Base-by-base conservation (phyloP, 2,329 filamentous ascomycete genomes). In the Colletotrichum lini region DNA sequence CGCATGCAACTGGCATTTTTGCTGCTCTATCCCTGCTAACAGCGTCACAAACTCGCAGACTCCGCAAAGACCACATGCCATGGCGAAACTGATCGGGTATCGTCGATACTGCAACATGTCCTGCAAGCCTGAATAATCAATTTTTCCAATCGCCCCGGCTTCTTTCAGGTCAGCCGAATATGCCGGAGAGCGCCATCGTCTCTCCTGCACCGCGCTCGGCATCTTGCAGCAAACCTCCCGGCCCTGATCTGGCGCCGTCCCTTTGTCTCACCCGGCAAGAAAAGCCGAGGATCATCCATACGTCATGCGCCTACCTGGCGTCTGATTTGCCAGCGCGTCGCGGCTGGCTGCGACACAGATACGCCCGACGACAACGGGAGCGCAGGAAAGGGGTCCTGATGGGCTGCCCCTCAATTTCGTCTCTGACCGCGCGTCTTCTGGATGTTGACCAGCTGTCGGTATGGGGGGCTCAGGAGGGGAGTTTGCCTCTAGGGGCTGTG, bases 201-300 rank as follows among this genome's bases (percentile, higher is more conserved):
- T 60, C 59, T 23, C 16, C 47, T 47, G 15, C 26, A 38, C 58
- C 45, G 58, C 45, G 52, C 57, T 63, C 65, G 58, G 65, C 40
- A 62, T 68, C 42, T 52, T 53, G 23, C 52, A 49, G 65, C 16
- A 45, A 49, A 58, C 26, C 42, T 50, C 59, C 65, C 58, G 65
- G 35, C 58, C 42, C 57, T 21, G 30, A 8, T 18, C 47, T 59
- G 58, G 67, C 65, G 40, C 58, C 65, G 58, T 68, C 21, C 64
- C 56, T 52, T 59, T 64, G 58, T 69, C 58, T 59, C 38, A 69
- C 58, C 58, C 58, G 58, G 65, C 62, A 60, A 71, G 30, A 21
- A n/a, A 64, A 69, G 58, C 69, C 69, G 65, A 69, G 18, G 18
- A 68, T 54, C 65, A 60, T 53, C 44, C 15, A 30, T 71, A 71